These are phyloP conservation scores for Arabidopsis arenosa DNA, from an alignment of 345 rosid species.

Conservation along the genomic window DNA sequence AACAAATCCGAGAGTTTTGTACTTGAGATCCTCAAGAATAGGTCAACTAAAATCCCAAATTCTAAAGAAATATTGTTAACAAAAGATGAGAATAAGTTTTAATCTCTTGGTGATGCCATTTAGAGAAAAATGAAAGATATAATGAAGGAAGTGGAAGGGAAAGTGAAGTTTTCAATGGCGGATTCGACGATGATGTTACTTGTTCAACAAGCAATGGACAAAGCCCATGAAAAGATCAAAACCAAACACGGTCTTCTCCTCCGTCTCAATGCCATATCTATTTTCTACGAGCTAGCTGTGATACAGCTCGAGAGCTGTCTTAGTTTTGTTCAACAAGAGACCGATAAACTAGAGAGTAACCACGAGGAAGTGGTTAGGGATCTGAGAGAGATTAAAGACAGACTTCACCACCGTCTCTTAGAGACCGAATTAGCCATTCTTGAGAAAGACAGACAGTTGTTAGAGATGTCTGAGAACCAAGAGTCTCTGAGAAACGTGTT, in stretches of 20 bases:
- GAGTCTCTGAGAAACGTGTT: conserved; percentile 60
- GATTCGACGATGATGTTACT: conserved; percentile 91
- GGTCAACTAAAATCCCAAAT: conserved; percentile 6
- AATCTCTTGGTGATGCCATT: neutral
- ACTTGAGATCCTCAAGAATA: conserved; percentile 41
- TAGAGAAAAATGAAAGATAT: conserved; percentile 22
- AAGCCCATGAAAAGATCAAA: conserved; percentile 73
- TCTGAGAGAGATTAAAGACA: conserved; percentile 67
- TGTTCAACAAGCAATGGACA: conserved; percentile 76
- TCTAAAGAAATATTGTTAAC: conserved; percentile 3
- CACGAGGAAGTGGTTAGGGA: conserved; percentile 68
- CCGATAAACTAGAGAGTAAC: conserved; percentile 59
- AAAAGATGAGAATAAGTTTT: conserved; percentile 2
- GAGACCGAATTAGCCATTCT: conserved; percentile 69
- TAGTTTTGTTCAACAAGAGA: conserved; percentile 73
- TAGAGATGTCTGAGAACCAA: conserved; percentile 58
- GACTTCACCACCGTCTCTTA: conserved; percentile 66
- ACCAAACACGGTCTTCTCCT: conserved; percentile 64
- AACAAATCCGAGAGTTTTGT: conserved; percentile 9
- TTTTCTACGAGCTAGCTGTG: conserved; percentile 82
- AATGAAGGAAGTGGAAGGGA: conserved; percentile 53
- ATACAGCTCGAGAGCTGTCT: conserved; percentile 79
- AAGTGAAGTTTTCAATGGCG: conserved; percentile 60
- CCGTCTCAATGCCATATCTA: conserved; percentile 73
- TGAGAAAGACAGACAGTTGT: conserved; percentile 71